phyloP scores from a whole-genome alignment of 2,329 filamentous ascomycete species.

The Colletotrichum graminicola region DNA sequence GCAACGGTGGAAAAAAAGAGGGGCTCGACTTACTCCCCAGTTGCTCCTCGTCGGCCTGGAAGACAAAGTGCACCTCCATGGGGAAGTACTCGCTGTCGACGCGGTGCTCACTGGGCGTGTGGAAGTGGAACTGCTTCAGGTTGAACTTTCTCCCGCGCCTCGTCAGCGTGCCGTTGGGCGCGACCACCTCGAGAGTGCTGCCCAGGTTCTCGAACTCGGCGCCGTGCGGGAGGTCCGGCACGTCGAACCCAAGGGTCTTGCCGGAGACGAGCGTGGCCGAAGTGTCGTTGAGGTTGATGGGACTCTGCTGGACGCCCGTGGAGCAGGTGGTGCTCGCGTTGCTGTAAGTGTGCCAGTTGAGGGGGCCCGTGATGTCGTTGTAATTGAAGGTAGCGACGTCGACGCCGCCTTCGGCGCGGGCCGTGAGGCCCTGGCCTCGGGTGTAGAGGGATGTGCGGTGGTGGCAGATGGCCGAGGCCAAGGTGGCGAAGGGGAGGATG shows the following conservation, averaged over 20 bases:
- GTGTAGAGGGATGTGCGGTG: constrained; percentile 53
- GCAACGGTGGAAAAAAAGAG: too few relatives aligned
- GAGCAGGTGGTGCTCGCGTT: constrained; percentile 60
- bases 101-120: constrained; percentile 70
- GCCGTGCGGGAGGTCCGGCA: constrained; percentile 53
- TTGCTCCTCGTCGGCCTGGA: constrained; percentile 49
- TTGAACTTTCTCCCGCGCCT: constrained; percentile 55
- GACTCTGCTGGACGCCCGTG: constrained; percentile 64
- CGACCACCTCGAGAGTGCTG: constrained; percentile 63
- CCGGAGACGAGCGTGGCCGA: constrained; percentile 46
- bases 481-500: constrained; percentile 42
- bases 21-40: constrained; percentile 16
- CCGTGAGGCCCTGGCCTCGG: constrained; percentile 42
- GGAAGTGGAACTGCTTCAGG: constrained; percentile 70
- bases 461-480: constrained; percentile 47
- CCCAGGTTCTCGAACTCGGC: constrained; percentile 65
- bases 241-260: constrained; percentile 49
- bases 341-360: constrained; percentile 64
- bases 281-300: constrained; percentile 62
- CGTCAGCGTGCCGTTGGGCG: constrained; percentile 59
- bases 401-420: constrained; percentile 45
- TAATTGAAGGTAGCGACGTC: constrained; percentile 57
- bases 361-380: constrained; percentile 58
- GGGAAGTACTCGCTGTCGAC: constrained; percentile 58
- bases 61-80: constrained; percentile 58